Percentiles rank a stretch among this genome's conserved stretches.
These are phyloP conservation scores for Tubosaeta brunneosetosa DNA, from an alignment of 768 basidiomycete species.

Conservation along the genomic window DNA sequence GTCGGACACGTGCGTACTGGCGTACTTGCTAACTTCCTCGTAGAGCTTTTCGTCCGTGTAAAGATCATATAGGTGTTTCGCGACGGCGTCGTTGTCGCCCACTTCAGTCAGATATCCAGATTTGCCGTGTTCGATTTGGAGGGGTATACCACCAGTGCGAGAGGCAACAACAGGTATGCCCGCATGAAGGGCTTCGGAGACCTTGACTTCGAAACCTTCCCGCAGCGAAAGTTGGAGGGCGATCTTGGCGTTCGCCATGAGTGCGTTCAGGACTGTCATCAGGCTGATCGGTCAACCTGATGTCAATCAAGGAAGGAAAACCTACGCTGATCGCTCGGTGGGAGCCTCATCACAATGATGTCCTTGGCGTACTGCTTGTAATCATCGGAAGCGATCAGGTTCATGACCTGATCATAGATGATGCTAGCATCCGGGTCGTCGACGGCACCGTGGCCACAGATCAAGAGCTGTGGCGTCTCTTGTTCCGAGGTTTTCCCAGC, in stretches of 20 bases:
- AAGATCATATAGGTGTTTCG: conserved; percentile 70
- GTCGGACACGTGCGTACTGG: conserved; percentile 73
- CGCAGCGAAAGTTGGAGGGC: conserved; percentile 89
- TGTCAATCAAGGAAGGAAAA: conserved; percentile 7
- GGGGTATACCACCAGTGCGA: conserved; percentile 88
- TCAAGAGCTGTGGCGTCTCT: conserved; percentile 66
- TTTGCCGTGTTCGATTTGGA: conserved; percentile 84
- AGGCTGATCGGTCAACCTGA: conserved; percentile 2
- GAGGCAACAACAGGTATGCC: conserved; percentile 83
- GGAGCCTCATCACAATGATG: conserved; percentile 74
- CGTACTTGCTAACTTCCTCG: conserved; percentile 58
- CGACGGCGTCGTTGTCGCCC: conserved; percentile 72
- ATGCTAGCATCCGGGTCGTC: conserved; percentile 94
- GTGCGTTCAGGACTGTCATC: conserved; percentile 69
- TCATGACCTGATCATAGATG: conserved; percentile 78
- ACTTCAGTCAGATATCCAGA: conserved; percentile 81
- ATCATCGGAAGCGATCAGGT: conserved; percentile 47
- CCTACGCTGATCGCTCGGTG: conserved; percentile 81
- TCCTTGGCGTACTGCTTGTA: conserved; percentile 55
- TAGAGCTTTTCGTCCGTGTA: conserved; percentile 71
- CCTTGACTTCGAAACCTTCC: conserved; percentile 97
- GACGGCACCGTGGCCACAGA: conserved; percentile 90
- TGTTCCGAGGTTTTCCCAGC: conserved; percentile 42
- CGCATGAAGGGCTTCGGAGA: conserved; percentile 90
- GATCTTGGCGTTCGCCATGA: conserved; percentile 86